A percentile compares a stretch with the other conserved stretches of the same genome.
phyloP scores from a whole-genome alignment of 148 eudicot genomes.

The Rhododendron kiyosumense region DNA sequence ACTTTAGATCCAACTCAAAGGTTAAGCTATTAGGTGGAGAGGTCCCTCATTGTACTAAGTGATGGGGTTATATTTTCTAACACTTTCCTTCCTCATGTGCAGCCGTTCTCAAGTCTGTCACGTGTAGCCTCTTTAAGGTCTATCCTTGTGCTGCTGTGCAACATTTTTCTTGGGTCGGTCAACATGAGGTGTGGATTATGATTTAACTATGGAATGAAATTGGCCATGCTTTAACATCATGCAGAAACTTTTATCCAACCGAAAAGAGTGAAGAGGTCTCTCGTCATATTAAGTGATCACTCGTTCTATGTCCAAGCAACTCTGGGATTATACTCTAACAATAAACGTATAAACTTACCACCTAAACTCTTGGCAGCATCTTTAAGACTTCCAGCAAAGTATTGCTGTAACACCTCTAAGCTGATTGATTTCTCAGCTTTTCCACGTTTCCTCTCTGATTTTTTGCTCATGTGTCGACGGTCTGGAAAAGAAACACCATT shows the following conservation, averaged over 20 bases:
- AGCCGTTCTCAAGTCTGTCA: background rate
- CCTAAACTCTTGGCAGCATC: conserved; percentile 92
- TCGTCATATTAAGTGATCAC: background rate
- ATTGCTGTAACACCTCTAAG: conserved; percentile 81
- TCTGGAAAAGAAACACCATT: conserved; percentile 26
- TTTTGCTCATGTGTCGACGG: conserved; percentile 24
- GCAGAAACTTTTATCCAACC: background rate
- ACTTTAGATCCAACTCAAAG: conserved; percentile 9
- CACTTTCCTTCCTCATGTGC: background rate
- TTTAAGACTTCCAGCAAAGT: conserved; percentile 85
- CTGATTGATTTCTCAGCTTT: conserved; percentile 91
- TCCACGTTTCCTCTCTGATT: conserved; percentile 67
- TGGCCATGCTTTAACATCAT: background rate
- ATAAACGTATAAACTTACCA: conserved; percentile 36
- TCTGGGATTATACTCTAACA: background rate
- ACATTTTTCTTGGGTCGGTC: background rate
- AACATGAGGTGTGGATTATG: background rate
- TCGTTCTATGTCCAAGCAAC: background rate
- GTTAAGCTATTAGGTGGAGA: background rate
- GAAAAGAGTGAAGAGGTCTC: background rate
- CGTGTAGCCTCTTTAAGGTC: background rate
- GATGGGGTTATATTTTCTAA: background rate
- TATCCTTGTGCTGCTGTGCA: background rate
- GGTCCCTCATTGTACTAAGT: background rate
- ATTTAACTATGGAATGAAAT: background rate